Conservation (phyloP, 768 basidiomycete species). For the Suillus alpinus region DNA sequence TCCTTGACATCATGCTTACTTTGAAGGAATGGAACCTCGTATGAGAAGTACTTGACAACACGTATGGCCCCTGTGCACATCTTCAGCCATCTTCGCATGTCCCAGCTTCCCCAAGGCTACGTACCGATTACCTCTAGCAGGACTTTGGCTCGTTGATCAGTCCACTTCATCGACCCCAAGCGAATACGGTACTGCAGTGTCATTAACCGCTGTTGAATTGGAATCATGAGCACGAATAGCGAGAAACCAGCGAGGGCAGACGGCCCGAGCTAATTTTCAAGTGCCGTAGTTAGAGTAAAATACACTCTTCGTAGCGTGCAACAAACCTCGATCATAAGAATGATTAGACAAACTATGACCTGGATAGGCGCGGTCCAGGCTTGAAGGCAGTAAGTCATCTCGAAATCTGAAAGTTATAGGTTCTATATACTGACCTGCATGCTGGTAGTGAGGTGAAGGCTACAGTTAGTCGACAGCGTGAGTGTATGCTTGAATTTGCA, state of each 20-base stretch:
- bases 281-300: background rate
- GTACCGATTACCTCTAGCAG: slow-evolving; percentile 63
- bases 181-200: slow-evolving; percentile 52
- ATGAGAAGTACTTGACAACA: slow-evolving; percentile 76
- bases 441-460: slow-evolving; percentile 25
- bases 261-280: slow-evolving; percentile 52
- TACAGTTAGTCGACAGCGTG: background rate
- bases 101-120: slow-evolving; percentile 1
- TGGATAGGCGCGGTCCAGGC: slow-evolving; percentile 74
- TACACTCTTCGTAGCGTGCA: background rate
- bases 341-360: slow-evolving; percentile 55
- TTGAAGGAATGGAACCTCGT: slow-evolving; percentile 64
- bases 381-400: slow-evolving; percentile 10
- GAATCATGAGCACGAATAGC: slow-evolving; percentile 59
- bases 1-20: slow-evolving; percentile 35
- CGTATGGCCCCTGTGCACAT: slow-evolving; percentile 52
- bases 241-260: slow-evolving; percentile 71
- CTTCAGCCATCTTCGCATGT: background rate
- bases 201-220: slow-evolving; percentile 65
- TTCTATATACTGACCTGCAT: slow-evolving; percentile 32
- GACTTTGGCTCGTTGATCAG: slow-evolving; percentile 59
- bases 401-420: background rate
- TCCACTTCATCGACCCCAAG: slow-evolving; percentile 55
- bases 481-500: background rate
- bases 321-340: slow-evolving; percentile 53